A percentile compares a stretch with the other conserved stretches of the same genome.
phyloP scores from a whole-genome alignment of 768 basidiomycete species.

The Mrakia gelida region DNA sequence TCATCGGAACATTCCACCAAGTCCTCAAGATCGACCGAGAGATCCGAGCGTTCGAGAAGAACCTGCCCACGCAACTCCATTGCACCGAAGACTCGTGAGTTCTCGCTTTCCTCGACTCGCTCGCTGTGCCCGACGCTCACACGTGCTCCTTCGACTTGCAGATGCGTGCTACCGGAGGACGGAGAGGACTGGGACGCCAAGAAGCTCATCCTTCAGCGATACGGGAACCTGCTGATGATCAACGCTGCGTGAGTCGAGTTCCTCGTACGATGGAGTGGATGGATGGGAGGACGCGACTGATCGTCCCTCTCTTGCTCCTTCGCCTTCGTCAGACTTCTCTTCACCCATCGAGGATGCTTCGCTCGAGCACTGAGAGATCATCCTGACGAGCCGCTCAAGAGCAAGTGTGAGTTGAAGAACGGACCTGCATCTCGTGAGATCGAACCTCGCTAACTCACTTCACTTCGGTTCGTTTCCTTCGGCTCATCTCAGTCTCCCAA shows the following conservation, averaged over 20 bases:
- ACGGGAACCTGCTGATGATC: conserved; percentile 28
- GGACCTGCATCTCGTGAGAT: not conserved
- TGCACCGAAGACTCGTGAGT: conserved; percentile 23
- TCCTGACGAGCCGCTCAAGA: conserved; percentile 27
- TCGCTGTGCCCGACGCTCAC: not conserved
- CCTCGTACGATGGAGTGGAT: too few relatives aligned
- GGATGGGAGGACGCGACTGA: not conserved
- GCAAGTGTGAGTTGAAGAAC: not conserved
- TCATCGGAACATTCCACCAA: not conserved
- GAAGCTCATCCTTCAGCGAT: conserved; percentile 27
- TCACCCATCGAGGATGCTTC: conserved; percentile 30
- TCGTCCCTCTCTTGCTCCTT: not conserved
- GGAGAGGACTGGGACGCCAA: conserved; percentile 27
- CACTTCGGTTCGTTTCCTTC: not conserved
- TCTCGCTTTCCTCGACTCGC: not conserved
- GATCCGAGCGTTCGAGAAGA: conserved; percentile 25
- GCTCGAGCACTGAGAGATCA: conserved; percentile 28
- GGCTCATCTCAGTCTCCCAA: not conserved
- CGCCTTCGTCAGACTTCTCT: conserved; percentile 5
- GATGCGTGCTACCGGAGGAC: conserved; percentile 29
- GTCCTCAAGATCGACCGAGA: conserved; percentile 23
- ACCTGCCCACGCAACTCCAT: conserved; percentile 22
- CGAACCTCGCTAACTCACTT: not conserved
- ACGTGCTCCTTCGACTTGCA: not conserved
- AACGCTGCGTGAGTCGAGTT: conserved; percentile 3